phyloP scores from a whole-genome alignment of 768 basidiomycete genomes.

The Russula olivacea region DNA sequence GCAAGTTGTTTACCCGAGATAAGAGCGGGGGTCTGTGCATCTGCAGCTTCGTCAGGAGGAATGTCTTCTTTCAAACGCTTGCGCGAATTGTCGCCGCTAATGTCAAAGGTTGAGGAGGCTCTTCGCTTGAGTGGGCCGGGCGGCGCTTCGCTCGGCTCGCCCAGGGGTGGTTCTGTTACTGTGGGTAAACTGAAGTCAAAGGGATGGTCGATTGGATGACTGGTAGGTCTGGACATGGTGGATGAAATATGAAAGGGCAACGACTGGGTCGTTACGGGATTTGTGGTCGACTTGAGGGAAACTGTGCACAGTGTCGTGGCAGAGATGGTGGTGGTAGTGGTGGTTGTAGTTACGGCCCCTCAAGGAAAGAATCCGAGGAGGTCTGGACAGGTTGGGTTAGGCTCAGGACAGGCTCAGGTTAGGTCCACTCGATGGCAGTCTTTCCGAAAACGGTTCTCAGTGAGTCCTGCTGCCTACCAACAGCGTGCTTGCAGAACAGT shows the following conservation, averaged over 20 bases:
- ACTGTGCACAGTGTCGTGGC: background rate
- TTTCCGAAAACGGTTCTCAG: slow-evolving; percentile 14
- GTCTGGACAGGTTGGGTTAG: background rate
- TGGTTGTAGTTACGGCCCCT: background rate
- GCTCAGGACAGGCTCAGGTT: background rate
- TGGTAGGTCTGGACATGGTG: slow-evolving; percentile 5
- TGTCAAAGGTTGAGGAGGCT: slow-evolving; percentile 22
- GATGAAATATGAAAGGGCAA: background rate
- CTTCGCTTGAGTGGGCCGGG: slow-evolving; percentile 22
- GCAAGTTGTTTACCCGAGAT: slow-evolving; percentile 38
- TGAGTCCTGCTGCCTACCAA: background rate
- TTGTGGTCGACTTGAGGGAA: background rate
- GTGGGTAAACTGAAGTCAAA: slow-evolving; percentile 28
- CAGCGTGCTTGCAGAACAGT: slow-evolving; percentile 6
- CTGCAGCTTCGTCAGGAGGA: slow-evolving; percentile 12
- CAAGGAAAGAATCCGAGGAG: slow-evolving; percentile 2
- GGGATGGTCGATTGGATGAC: slow-evolving; percentile 40
- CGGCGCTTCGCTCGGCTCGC: slow-evolving; percentile 7
- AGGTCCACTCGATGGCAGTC: slow-evolving; percentile 1
- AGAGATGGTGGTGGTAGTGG: background rate
- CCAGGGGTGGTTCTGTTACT: background rate
- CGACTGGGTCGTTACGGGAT: background rate
- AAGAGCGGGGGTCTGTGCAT: slow-evolving; percentile 15
- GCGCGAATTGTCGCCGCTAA: slow-evolving; percentile 9
- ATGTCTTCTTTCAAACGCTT: slow-evolving; percentile 25